Evolutionary conservation across 176 grass and related monocot genomes (phyloP).

Genomic region (Phoenix roebelenii): DNA sequence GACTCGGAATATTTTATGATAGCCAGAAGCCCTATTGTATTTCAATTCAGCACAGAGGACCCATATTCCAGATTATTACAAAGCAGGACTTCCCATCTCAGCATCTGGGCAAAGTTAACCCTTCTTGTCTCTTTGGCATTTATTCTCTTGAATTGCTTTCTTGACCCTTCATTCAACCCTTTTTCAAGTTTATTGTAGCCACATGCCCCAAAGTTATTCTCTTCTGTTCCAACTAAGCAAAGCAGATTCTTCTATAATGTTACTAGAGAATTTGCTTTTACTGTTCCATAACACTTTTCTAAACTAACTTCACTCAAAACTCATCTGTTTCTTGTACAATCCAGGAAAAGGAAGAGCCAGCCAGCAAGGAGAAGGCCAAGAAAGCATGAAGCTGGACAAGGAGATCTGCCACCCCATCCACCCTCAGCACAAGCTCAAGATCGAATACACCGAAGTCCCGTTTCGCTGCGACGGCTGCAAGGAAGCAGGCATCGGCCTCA

Average conservation of each 20-base stretch:
- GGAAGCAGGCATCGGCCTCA: slow-evolving; percentile 33
- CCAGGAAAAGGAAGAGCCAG: background rate
- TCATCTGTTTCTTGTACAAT: no score
- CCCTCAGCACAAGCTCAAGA: slow-evolving; percentile 29
- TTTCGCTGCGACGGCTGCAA: slow-evolving; percentile 26
- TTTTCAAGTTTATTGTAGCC: slow-evolving; percentile 10
- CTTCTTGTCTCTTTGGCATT: slow-evolving; percentile 21
- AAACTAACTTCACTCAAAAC: background rate
- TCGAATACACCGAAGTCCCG: slow-evolving; percentile 27
- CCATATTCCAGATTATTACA: no score
- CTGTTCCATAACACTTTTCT: slow-evolving; percentile 2
- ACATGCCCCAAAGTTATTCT: slow-evolving; percentile 22
- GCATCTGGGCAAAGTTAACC: no score
- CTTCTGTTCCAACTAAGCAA: slow-evolving; percentile 24
- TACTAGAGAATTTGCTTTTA: slow-evolving; percentile 2
- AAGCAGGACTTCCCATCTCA: no score
- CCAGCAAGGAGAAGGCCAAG: background rate
- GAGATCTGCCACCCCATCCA: slow-evolving; percentile 24
- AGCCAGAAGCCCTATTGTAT: no score
- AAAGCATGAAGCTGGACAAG: slow-evolving; percentile 34
- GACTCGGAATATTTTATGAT: no score
- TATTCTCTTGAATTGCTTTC: slow-evolving; percentile 27
- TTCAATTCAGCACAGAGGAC: no score
- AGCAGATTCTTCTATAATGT: slow-evolving; percentile 27
- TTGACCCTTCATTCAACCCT: slow-evolving; percentile 13